Base-by-base conservation (phyloP, 2,329 filamentous ascomycete genomes). In the Aspergillus flavus region DNA sequence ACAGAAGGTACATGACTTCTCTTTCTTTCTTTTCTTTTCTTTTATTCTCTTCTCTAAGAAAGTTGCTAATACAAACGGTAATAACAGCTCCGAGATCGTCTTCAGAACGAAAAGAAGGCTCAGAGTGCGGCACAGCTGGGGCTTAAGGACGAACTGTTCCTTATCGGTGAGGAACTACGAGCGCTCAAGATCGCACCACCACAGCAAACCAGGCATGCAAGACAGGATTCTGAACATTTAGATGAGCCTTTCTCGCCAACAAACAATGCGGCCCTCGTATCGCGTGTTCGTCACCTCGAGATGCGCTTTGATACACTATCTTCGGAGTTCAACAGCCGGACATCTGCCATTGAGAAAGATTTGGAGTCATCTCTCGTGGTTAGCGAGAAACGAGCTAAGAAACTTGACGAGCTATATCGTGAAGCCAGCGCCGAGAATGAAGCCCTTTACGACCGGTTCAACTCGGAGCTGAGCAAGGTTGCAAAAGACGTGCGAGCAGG, bases 401-500 rank as follows among this genome's bases (percentile, higher is more conserved):
- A 91, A 46, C 87, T 97, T 59, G 94, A 97, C 75, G 91, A 96
- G 78, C 82, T 97, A 58, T 96, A 96, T 80, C 91, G 92, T 68
- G 93, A 97, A 73, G 87, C 89, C 19, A 93, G 89, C 70, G 91
- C 92, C 0, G 94, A 98, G 81, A 98, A 97, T 71, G 94, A 97
- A 79, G 86, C 94, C 34, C 83, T 98, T 61, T 97, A 97, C 77
- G 91, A 94, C 68, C 90, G 89, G 64, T 97, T 97, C 82, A 97
- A 97, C 72, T 87, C 88, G n/a, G 94, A 97, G 79, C 81, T 98
- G 55, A 90, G 87, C 70, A 93, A 91, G 81, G 91, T 97, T 64
- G 84, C 93, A 50, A 90, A 88, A 75, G 91, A 90, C 46, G 84
- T 95, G 55, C 90, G 89, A 68, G 87, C 87, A 4, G 90, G 91